Conservation (phyloP, 2,329 filamentous ascomycete genomes). For the Trichoderma sp. region DNA sequence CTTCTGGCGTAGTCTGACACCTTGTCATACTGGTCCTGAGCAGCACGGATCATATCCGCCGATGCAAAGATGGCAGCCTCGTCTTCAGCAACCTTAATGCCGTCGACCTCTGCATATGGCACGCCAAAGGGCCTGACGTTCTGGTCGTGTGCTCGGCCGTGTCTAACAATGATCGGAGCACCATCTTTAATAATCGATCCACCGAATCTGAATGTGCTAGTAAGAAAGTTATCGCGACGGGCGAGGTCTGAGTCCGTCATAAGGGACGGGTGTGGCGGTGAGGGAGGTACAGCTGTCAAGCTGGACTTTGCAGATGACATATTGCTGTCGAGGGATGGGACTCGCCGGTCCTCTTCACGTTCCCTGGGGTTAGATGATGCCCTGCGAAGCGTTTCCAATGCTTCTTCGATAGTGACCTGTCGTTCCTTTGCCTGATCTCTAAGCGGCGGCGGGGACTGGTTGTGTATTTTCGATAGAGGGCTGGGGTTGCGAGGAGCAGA, state of each 20-base stretch:
- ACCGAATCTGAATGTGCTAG: conserved; percentile 51
- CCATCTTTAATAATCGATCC: conserved; percentile 51
- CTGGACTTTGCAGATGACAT: conserved; percentile 42
- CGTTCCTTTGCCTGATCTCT: conserved; percentile 25
- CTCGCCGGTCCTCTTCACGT: conserved; percentile 25
- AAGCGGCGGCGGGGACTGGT: conserved; percentile 29
- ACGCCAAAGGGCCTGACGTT: conserved; percentile 32
- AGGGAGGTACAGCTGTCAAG: conserved; percentile 41
- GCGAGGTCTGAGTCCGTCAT: conserved; percentile 48
- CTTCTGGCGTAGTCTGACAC: conserved; percentile 54
- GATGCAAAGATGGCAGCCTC: conserved; percentile 59
- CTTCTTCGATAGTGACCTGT: conserved; percentile 34
- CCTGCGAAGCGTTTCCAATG: conserved; percentile 36
- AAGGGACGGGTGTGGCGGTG: conserved; percentile 49
- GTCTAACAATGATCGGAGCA: conserved; percentile 55
- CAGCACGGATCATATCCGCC: conserved; percentile 58
- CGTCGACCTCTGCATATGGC: conserved; percentile 49
- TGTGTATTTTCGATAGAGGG: conserved; percentile 38
- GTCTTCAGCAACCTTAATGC: conserved; percentile 49
- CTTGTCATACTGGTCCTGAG: conserved; percentile 56
- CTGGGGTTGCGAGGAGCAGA: conserved; percentile 34
- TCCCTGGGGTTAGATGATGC: conserved; percentile 33
- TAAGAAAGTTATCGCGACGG: conserved; percentile 56
- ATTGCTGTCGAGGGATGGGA: conserved; percentile 25
- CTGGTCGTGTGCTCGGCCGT: conserved; percentile 49